A percentile compares a stretch with the other conserved stretches of the same genome.
Evolutionary conservation across 1,284 basidiomycete genomes (phyloP).

Genomic region (Melampsora americana): DNA sequence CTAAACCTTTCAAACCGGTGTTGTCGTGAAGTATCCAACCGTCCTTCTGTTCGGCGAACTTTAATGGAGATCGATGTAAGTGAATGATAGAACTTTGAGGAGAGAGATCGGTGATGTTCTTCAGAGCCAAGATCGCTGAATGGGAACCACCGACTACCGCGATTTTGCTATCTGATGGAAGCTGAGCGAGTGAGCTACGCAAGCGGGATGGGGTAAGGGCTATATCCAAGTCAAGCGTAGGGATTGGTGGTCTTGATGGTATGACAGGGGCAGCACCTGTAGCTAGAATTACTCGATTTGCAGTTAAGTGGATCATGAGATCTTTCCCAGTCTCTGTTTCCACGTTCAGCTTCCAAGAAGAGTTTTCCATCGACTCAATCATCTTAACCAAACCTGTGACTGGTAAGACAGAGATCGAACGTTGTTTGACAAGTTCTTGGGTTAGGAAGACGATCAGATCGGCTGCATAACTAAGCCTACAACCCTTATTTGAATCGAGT

Average conservation of each 20-base stretch:
- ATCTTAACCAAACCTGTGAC: not conserved
- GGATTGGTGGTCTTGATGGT: not conserved
- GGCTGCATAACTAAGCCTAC: slow-evolving; percentile 11
- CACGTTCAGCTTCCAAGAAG: not conserved
- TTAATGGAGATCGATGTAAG: slow-evolving; percentile 14
- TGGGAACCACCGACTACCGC: slow-evolving; percentile 40
- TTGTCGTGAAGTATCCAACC: slow-evolving; percentile 44
- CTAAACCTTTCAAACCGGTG: slow-evolving; percentile 44
- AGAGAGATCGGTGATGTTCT: slow-evolving; percentile 30
- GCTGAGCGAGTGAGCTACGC: not conserved
- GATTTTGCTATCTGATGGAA: slow-evolving; percentile 18
- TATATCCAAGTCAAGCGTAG: slow-evolving; percentile 13
- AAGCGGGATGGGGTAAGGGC: slow-evolving; percentile 7
- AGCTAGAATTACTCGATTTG: slow-evolving; percentile 14
- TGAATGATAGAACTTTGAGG: slow-evolving; percentile 1
- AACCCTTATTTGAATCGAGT: not conserved
- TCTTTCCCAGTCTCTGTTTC: not conserved
- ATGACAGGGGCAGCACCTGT: slow-evolving; percentile 5
- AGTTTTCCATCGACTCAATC: not conserved
- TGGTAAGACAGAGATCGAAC: not conserved
- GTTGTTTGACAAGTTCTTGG: not conserved
- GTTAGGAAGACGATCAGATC: slow-evolving; percentile 30
- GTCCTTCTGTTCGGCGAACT: slow-evolving; percentile 39
- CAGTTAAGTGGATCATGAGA: not conserved
- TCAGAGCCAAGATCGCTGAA: slow-evolving; percentile 41